Evolutionary conservation across 768 basidiomycete species (phyloP), one percentile per base, ranked within the genome.

Genomic region (Lactarius evosmus): DNA sequence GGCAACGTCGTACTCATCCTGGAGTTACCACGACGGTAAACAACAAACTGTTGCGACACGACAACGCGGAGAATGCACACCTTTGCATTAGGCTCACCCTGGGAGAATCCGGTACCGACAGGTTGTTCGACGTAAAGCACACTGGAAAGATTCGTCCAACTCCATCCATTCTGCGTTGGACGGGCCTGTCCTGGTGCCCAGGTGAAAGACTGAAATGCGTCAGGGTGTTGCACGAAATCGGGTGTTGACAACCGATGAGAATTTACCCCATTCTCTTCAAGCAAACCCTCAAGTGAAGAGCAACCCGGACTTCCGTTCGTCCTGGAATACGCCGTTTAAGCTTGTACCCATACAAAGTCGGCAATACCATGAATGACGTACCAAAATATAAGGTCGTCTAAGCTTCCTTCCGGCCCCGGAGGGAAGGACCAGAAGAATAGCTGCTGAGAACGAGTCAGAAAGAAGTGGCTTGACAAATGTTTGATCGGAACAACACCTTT

Each of bases 381-480:
- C 89, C 89, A 91, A 73, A 90, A 88, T 34, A 91, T 86, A 50
- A 91, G 69, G 70, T 91, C 88, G 69, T 91, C 87, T 4, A 82
- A 70, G 67, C 84, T 87, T 22, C 88, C 89, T 68, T 84, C 76
- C 0, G 87, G 86, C 4, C 87, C 88, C 1, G 89, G 87, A 60
- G 89, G 89, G 77, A 89, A 91, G 75, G 89, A 87, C 89, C 89
- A 91, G 76, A 91, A 91, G 77, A 87, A 91, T 17, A 90, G 80
- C 87, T 91, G n/a, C n/a, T n/a, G n/a, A 44, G 17, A 2, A n/a
- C 11, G 25, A 40, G 40, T 57, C 29, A 59, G 33, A 30, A 7
- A 33, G 38, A n/a, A 9, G 6, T 40, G 40, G 17, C n/a, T 29
- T 44, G 50, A 33, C 9, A n/a, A 19, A 7, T 8, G 8, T 34